These are phyloP conservation scores for Calycina herbarum DNA, from an alignment of 2,329 filamentous ascomycete genomes.

Conservation along the genomic window DNA sequence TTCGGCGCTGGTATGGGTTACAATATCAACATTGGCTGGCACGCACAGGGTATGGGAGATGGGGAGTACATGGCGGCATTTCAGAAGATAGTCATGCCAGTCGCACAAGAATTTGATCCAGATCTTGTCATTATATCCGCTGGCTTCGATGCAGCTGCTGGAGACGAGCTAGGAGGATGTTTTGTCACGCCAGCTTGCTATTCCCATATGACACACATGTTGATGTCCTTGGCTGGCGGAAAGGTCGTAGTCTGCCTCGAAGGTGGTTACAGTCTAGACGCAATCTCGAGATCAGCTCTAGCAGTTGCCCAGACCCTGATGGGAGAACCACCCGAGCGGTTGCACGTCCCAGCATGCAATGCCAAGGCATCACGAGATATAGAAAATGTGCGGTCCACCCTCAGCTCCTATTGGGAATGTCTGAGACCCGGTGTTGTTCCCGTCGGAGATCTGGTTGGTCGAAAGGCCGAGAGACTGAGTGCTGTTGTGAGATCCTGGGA, in stretches of 20 bases:
- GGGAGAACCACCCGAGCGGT: constrained; percentile 80
- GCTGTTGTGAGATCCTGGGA: constrained; percentile 81
- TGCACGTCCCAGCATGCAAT: constrained; percentile 57
- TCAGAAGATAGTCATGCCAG: constrained; percentile 94
- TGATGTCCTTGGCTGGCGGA: constrained; percentile 89
- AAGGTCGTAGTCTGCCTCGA: constrained; percentile 92
- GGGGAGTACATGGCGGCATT: constrained; percentile 97
- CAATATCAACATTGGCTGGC: constrained; percentile 69
- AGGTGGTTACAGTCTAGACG: constrained; percentile 90
- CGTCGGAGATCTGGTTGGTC: constrained; percentile 50
- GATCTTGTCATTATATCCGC: constrained; percentile 95
- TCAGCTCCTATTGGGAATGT: constrained; percentile 81
- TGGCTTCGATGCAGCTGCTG: constrained; percentile 92
- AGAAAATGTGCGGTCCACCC: constrained; percentile 58
- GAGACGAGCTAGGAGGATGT: constrained; percentile 89
- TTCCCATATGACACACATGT: constrained; percentile 98
- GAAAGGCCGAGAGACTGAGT: constrained; percentile 66
- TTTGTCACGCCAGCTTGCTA: constrained; percentile 91
- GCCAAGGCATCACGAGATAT: constrained; percentile 57
- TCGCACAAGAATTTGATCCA: constrained; percentile 88
- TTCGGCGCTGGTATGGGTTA: constrained; percentile 55
- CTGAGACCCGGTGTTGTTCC: constrained; percentile 70
- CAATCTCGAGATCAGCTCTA: constrained; percentile 89
- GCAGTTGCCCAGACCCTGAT: constrained; percentile 91
- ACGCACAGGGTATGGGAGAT: constrained; percentile 81